Evolutionary conservation across 2,329 filamentous ascomycete genomes (phyloP).

Genomic region (Trichoderma lentiforme): DNA sequence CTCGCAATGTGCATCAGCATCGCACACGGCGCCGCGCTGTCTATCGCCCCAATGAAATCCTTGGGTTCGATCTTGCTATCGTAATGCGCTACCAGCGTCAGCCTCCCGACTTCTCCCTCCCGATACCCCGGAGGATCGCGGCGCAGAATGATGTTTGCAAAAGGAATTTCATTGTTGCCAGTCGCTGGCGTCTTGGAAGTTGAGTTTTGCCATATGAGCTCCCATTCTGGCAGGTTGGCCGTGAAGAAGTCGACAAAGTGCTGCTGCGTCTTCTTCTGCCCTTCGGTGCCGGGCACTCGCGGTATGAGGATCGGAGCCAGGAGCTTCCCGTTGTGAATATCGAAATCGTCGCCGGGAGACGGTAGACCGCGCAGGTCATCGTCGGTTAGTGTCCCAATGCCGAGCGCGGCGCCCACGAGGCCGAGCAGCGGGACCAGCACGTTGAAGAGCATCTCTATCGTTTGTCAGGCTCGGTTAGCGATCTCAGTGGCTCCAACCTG

Average conservation of each 20-base stretch:
- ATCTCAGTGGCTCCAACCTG: not conserved
- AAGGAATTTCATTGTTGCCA: constrained; percentile 68
- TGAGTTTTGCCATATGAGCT: constrained; percentile 82
- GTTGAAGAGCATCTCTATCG: constrained; percentile 18
- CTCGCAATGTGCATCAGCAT: constrained; percentile 85
- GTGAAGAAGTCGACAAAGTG: constrained; percentile 85
- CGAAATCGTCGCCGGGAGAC: constrained; percentile 69
- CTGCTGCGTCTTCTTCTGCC: constrained; percentile 66
- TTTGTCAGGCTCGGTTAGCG: not conserved
- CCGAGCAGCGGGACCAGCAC: constrained; percentile 15
- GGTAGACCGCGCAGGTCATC: constrained; percentile 69
- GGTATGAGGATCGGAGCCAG: constrained; percentile 84
- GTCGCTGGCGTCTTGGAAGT: constrained; percentile 77
- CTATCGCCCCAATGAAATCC: constrained; percentile 90
- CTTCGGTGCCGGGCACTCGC: constrained; percentile 82
- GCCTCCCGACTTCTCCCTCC: constrained; percentile 69
- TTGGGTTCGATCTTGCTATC: constrained; percentile 77
- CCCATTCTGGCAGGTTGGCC: constrained; percentile 72
- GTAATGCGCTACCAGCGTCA: constrained; percentile 92
- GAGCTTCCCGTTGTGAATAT: constrained; percentile 71
- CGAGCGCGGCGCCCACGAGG: constrained; percentile 28
- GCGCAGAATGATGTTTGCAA: constrained; percentile 80
- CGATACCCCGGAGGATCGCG: constrained; percentile 82
- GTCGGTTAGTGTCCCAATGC: constrained; percentile 64
- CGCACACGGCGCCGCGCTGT: constrained; percentile 91